Evolutionary conservation across 441 rosid species (phyloP).

Genomic region (Corymbia citriodora): DNA sequence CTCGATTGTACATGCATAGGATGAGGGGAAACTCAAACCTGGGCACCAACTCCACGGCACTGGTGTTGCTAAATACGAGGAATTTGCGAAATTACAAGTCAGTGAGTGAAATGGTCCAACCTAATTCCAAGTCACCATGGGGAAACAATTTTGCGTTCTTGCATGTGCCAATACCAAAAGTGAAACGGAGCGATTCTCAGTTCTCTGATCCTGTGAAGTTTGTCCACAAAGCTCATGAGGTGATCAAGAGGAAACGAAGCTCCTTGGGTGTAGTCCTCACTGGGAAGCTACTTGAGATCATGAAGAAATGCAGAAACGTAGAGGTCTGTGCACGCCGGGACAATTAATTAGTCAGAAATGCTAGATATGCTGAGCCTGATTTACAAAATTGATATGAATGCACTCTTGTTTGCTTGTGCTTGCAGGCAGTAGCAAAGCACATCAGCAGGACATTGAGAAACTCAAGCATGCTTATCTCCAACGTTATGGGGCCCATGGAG

Average conservation of each 20-base stretch:
- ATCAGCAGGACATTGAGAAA: constrained; percentile 18
- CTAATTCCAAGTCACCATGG: constrained; percentile 29
- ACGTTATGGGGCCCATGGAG: constrained; percentile 38
- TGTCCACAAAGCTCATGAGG: constrained; percentile 16
- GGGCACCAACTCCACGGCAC: constrained; percentile 16
- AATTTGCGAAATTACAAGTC: constrained; percentile 27
- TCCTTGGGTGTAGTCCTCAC: constrained; percentile 24
- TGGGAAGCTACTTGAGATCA: constrained; percentile 17
- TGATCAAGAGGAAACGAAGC: constrained; percentile 20
- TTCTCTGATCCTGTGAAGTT: constrained; percentile 29
- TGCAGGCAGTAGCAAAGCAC: constrained; percentile 27
- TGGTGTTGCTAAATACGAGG: constrained; percentile 42
- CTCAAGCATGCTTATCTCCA: constrained; percentile 34
- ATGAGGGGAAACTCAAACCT: background rate
- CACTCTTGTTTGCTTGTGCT: background rate
- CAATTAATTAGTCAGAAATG: background rate
- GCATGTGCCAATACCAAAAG: constrained; percentile 23
- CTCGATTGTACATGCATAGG: constrained; percentile 35
- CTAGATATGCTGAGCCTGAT: background rate
- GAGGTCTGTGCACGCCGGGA: constrained; percentile 15
- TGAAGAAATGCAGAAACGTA: constrained; percentile 28
- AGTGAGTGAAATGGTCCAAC: constrained; percentile 34
- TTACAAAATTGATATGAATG: background rate
- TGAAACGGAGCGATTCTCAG: background rate
- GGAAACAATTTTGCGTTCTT: constrained; percentile 42